Percentiles rank a stretch among this genome's conserved stretches.
Evolutionary conservation across 208 protist genomes (phyloP).

Genomic region (Trypanosoma avium): DNA sequence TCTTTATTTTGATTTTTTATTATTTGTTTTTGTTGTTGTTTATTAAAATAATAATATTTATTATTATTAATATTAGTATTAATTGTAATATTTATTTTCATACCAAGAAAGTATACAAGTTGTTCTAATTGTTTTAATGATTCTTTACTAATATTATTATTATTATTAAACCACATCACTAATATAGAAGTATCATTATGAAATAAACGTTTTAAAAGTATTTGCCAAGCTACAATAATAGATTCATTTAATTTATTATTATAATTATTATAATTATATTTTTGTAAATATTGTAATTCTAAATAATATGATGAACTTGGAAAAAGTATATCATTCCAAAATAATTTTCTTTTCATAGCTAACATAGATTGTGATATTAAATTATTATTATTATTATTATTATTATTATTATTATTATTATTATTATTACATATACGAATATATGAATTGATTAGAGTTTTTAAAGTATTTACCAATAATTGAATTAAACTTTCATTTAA

Average conservation of each 20-base stretch:
- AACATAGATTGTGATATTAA: background rate
- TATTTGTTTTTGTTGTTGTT: background rate
- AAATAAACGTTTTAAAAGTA: constrained; percentile 14
- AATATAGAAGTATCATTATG: background rate
- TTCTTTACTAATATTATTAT: background rate
- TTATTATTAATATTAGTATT: background rate
- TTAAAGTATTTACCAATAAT: too few relatives aligned
- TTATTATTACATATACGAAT: background rate
- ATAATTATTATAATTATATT: too few relatives aligned
- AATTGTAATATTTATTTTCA: background rate
- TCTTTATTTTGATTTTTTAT: background rate
- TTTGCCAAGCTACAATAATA: constrained; percentile 16
- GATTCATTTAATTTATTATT: too few relatives aligned
- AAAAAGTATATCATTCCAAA: constrained; percentile 15
- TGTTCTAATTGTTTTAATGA: constrained; percentile 10
- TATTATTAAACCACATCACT: constrained; percentile 20
- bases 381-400: background rate
- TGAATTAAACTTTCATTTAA: too few relatives aligned
- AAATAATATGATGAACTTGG: background rate
- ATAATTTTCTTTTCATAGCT: background rate
- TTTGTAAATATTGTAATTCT: too few relatives aligned
- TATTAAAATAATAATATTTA: background rate
- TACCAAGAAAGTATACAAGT: constrained; percentile 19
- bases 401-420: background rate
- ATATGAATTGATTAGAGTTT: too few relatives aligned